Base-by-base conservation (phyloP, 768 basidiomycete species). In the Calocera cornea region DNA sequence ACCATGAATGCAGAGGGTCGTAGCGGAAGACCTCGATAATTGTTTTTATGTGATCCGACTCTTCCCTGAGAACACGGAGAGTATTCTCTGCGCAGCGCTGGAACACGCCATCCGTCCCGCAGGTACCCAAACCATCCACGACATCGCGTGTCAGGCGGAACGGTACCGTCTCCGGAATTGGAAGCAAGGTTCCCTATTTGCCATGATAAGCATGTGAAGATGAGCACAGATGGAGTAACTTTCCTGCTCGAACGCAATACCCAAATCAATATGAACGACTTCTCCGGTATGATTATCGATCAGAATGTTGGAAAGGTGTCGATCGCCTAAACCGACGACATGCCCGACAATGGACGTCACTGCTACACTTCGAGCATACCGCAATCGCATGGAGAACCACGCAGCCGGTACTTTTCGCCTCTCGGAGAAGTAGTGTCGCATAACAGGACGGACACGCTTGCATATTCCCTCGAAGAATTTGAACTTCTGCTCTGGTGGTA, bases 21-120 rank as follows among this genome's bases (percentile, higher is more conserved):
- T 95, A 86, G 75, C 90, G 92, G 84, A 98, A 97, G 16, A 97
- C 95, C 73, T 97, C 95, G 40, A 99, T 81, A 2, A 99, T 89
- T 0, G 95, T 97, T 83, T 94, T 85, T 73, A 99, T 87, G 50
- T 95, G 85, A 36, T 87, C 89, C 0, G 91, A 90, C 11, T 87
- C 84, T 41, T 89, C 87, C 12, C 95, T 84, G 36, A 98, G 79
- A 2, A 99, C 95, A 14, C 94, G 86, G 7, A 99, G 77, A 0
- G 95, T 97, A 76, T 98, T 92, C 77, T 99, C 94, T 0, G 92
- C 87, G 73, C 95, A 97, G 16, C 92, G 84, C 69, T 95, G 87
- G 80, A 95, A 99, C 1, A 97, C 95, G 0, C 95, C 95, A 70
- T 92, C 86, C 0, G 92, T 90, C 0, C 94, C 94, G 2, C 90